A percentile compares a stretch with the other conserved stretches of the same genome.
Conservation (phyloP, 208 protist species). For the Leishmania tarentolae region DNA sequence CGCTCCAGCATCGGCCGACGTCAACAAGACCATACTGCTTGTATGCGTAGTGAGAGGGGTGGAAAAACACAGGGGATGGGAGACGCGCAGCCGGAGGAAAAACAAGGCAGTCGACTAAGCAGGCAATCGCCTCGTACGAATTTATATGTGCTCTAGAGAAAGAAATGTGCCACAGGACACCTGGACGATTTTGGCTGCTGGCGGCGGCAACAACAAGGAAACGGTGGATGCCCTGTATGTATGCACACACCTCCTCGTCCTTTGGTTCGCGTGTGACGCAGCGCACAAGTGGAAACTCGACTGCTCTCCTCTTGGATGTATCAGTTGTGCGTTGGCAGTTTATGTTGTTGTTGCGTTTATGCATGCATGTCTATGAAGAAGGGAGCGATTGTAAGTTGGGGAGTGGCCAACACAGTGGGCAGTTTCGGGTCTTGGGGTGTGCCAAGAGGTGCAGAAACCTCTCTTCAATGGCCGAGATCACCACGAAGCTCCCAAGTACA, state of each 20-base stretch:
- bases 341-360: neutral
- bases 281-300: neutral
- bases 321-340: neutral
- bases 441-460: neutral
- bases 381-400: neutral
- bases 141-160: neutral
- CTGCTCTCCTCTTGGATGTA: neutral
- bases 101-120: neutral
- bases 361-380: slow-evolving; percentile 8
- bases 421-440: neutral
- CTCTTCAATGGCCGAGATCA: neutral
- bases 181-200: neutral
- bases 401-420: neutral
- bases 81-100: no score
- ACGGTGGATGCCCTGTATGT: neutral
- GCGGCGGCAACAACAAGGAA: neutral
- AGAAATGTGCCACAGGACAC: neutral
- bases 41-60: neutral
- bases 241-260: neutral
- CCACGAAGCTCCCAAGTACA: neutral
- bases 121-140: neutral
- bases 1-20: neutral
- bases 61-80: neutral
- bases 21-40: neutral
- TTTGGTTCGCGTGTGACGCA: neutral